Percentiles rank a stretch among this genome's conserved stretches.
Conservation (phyloP, 768 basidiomycete genomes). For the Lactarius sp. region DNA sequence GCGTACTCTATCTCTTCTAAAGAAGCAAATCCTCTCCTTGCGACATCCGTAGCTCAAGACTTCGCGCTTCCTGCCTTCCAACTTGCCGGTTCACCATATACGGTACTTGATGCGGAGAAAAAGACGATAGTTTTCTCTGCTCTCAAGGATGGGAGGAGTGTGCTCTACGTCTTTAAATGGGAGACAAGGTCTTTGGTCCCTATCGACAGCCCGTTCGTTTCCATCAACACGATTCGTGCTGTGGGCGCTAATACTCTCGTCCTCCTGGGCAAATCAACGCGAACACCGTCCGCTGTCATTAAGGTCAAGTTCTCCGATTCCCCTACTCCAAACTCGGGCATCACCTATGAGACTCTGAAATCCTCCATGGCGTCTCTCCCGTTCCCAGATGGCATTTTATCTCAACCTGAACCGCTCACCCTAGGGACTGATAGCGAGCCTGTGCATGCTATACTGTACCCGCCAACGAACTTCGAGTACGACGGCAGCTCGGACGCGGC, state of each 20-base stretch:
- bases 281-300: neutral
- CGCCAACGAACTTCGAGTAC: slow-evolving; percentile 14
- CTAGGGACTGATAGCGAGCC: neutral
- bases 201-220: slow-evolving; percentile 12
- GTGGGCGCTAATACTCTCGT: neutral
- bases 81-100: slow-evolving; percentile 9
- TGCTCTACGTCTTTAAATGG: neutral
- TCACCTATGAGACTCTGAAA: neutral
- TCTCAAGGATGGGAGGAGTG: neutral
- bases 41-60: neutral
- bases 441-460: slow-evolving; percentile 8
- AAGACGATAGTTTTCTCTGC: slow-evolving; percentile 3
- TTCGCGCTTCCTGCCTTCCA: slow-evolving; percentile 6
- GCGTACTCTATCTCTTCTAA: slow-evolving; percentile 1
- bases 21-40: slow-evolving; percentile 1
- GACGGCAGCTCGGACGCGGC: neutral
- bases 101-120: neutral
- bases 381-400: slow-evolving; percentile 16
- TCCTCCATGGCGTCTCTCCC: slow-evolving; percentile 6
- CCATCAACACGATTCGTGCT: neutral
- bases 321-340: neutral
- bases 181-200: neutral
- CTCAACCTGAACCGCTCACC: slow-evolving; percentile 8
- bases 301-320: neutral
- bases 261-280: neutral